These are phyloP conservation scores for Leccinellum rugosiceps DNA, from an alignment of 768 basidiomycete genomes.

Conservation along the genomic window DNA sequence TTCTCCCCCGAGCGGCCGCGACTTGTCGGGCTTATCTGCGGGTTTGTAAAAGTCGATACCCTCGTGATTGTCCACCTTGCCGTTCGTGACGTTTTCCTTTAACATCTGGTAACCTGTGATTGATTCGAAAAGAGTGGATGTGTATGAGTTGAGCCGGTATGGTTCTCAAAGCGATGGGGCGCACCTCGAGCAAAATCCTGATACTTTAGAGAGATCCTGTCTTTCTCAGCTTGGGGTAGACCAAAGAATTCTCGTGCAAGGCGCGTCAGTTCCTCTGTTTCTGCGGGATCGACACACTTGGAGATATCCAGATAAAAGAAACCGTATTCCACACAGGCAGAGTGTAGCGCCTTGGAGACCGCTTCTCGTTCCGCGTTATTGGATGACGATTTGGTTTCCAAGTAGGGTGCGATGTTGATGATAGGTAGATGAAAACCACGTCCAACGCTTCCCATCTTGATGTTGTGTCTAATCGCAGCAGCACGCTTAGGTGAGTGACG, in stretches of 20 bases:
- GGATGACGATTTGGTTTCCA: conserved; percentile 35
- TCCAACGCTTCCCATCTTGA: conserved; percentile 10
- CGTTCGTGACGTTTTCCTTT: conserved; percentile 83
- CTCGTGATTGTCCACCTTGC: conserved; percentile 83
- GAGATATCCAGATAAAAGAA: conserved; percentile 88
- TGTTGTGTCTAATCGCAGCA: background rate
- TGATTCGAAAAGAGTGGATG: background rate
- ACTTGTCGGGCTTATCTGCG: conserved; percentile 65
- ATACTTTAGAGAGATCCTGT: conserved; percentile 60
- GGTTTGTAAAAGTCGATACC: conserved; percentile 81
- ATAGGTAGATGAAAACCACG: conserved; percentile 51
- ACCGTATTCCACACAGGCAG: conserved; percentile 73
- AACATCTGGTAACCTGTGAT: conserved; percentile 71
- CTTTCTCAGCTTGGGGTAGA: conserved; percentile 74
- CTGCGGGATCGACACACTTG: conserved; percentile 49
- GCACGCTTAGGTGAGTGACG: background rate
- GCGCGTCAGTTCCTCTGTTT: conserved; percentile 61
- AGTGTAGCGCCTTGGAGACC: conserved; percentile 57
- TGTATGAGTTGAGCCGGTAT: no score
- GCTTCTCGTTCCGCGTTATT: conserved; percentile 39
- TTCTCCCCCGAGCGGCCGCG: conserved; percentile 72
- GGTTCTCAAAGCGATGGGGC: background rate
- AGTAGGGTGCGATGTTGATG: conserved; percentile 68
- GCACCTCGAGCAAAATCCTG: conserved; percentile 78
- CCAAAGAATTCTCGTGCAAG: conserved; percentile 73